phyloP scores from a whole-genome alignment of 2,329 filamentous ascomycete genomes.

The Xylaria digitata region DNA sequence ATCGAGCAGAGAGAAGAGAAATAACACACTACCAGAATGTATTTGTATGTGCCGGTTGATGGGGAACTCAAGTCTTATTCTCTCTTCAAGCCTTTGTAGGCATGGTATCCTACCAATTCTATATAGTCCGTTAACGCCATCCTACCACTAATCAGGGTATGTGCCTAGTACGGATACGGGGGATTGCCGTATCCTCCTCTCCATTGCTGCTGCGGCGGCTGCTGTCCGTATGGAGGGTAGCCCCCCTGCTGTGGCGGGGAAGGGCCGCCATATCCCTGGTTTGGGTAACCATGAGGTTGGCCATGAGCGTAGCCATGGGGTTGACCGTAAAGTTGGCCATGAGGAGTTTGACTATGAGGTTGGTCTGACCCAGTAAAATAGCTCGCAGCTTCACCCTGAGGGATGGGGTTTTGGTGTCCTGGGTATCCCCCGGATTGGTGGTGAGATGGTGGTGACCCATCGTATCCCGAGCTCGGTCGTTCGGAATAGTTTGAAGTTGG shows the following conservation, averaged over 20 bases:
- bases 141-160: not conserved
- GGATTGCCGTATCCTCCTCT: slow-evolving; percentile 34
- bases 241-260: slow-evolving; percentile 33
- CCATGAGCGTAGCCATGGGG: not conserved
- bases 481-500: slow-evolving; percentile 50
- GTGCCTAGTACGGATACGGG: slow-evolving; percentile 36
- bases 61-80: not conserved
- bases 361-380: slow-evolving; percentile 31
- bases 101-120: slow-evolving; percentile 21
- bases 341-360: not conserved
- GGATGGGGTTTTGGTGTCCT: slow-evolving; percentile 24
- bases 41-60: slow-evolving; percentile 1
- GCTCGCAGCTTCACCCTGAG: slow-evolving; percentile 38
- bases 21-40: not conserved
- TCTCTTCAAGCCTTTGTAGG: slow-evolving; percentile 8
- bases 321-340: not conserved
- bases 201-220: slow-evolving; percentile 24
- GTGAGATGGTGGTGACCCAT: slow-evolving; percentile 24
- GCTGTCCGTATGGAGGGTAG: slow-evolving; percentile 38
- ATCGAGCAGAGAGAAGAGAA: not conserved
- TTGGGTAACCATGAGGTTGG: slow-evolving; percentile 1
- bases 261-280: slow-evolving; percentile 31
- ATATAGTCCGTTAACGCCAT: slow-evolving; percentile 25
- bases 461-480: slow-evolving; percentile 45
- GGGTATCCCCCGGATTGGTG: slow-evolving; percentile 24